Percentiles rank a stretch among this genome's conserved stretches.
Conservation (phyloP, 2,329 filamentous ascomycete genomes). For the Trichoderma oligosporum region DNA sequence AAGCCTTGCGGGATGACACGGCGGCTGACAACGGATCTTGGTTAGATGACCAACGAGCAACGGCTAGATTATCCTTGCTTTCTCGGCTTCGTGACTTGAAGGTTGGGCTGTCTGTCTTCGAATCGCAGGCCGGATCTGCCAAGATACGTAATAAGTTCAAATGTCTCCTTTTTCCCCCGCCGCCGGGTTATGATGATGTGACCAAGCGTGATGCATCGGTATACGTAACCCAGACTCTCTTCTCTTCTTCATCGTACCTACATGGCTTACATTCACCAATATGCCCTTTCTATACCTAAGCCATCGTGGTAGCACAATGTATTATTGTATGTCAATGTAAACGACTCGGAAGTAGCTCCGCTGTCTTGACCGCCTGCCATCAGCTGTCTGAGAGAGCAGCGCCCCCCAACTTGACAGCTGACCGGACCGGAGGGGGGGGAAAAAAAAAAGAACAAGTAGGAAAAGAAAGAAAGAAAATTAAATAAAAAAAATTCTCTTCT, state of each 20-base stretch:
- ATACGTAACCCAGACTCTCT: neutral
- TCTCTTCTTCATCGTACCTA: neutral
- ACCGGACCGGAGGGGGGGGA: neutral
- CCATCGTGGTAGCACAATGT: constrained; percentile 12
- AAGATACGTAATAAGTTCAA: neutral
- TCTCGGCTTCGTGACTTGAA: neutral
- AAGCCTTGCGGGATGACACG: constrained; percentile 5
- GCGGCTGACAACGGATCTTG: constrained; percentile 8
- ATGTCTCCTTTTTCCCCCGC: neutral
- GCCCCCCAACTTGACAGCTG: constrained; percentile 6
- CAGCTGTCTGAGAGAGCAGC: constrained; percentile 30
- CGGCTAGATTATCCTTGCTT: neutral
- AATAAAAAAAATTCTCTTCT: neutral
- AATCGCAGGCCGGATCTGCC: neutral
- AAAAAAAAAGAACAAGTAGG: neutral
- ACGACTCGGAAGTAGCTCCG: constrained; percentile 27
- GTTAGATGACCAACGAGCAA: neutral
- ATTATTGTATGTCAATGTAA: constrained; percentile 9
- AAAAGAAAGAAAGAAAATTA: neutral
- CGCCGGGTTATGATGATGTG: constrained; percentile 2
- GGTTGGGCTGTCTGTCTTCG: neutral
- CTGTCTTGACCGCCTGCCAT: constrained; percentile 20
- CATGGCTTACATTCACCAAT: constrained; percentile 12
- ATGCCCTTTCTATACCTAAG: neutral
- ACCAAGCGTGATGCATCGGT: neutral